Conservation (phyloP, 805 yeast genomes). For the Candida dendrica region DNA sequence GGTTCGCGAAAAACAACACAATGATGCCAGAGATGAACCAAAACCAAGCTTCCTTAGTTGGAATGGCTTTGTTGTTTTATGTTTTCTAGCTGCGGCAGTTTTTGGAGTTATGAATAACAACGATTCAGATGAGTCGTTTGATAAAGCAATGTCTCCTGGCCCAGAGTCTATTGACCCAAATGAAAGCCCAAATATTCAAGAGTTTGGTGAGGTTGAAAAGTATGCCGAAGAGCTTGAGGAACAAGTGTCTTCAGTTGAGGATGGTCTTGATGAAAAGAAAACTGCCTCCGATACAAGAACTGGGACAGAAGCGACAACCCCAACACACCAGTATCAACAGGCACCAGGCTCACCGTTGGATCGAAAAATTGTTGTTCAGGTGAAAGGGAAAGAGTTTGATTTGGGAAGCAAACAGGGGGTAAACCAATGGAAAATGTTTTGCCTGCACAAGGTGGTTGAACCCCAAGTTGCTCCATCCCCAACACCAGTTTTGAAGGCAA, state of each 20-base stretch:
- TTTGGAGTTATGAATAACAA: no score
- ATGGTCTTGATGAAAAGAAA: background rate
- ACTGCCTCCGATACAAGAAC: background rate
- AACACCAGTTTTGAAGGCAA: no score
- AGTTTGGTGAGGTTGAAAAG: background rate
- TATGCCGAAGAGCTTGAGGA: background rate
- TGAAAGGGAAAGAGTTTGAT: slow-evolving; percentile 4
- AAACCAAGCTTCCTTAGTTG: no score
- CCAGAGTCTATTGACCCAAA: background rate
- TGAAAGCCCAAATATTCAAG: background rate
- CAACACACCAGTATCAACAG: background rate
- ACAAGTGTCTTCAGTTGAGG: background rate
- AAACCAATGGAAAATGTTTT: slow-evolving; percentile 5
- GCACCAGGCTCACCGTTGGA: background rate
- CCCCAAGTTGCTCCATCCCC: background rate
- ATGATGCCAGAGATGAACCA: no score
- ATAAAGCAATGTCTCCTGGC: background rate
- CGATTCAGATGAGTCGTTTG: background rate
- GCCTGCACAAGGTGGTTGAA: background rate
- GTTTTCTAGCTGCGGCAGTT: no score
- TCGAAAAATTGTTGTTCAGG: background rate
- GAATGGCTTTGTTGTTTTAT: no score
- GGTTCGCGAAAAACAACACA: no score
- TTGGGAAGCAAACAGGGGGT: slow-evolving; percentile 4
- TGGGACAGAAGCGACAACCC: background rate